phyloP scores from a whole-genome alignment of 2,329 filamentous ascomycete species.

The Pleurostoma richardsiae region DNA sequence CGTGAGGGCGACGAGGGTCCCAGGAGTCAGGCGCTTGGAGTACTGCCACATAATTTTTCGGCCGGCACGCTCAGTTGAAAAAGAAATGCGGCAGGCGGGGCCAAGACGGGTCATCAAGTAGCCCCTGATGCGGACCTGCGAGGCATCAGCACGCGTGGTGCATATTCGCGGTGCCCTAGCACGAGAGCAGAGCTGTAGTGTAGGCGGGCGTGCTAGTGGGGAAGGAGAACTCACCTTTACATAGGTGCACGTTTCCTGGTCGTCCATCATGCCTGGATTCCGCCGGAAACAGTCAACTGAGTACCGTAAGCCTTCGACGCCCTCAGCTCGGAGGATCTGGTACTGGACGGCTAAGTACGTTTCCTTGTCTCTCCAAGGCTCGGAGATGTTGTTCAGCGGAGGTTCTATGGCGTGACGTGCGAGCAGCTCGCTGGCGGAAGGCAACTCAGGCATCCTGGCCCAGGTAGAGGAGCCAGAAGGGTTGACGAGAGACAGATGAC shows the following conservation, averaged over 20 bases:
- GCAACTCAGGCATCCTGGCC: too few species aligned
- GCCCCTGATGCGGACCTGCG: constrained; percentile 61
- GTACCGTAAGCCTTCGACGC: constrained; percentile 61
- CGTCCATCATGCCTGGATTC: constrained; percentile 53
- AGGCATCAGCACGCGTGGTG: neutral
- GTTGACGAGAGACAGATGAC: too few species aligned
- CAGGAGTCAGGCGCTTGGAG: constrained; percentile 45
- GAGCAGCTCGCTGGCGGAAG: too few species aligned
- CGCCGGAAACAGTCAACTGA: constrained; percentile 54
- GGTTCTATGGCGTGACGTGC: too few species aligned
- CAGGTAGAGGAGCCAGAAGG: too few species aligned
- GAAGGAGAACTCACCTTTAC: constrained; percentile 49
- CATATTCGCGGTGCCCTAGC: too few species aligned
- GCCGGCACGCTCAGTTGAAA: constrained; percentile 61
- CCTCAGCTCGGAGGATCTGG: constrained; percentile 69
- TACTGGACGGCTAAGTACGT: constrained; percentile 72
- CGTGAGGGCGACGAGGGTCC: constrained; percentile 48
- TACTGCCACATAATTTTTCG: constrained; percentile 63
- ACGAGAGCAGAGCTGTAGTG: neutral
- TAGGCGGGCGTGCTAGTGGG: neutral
- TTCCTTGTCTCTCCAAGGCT: constrained; percentile 54
- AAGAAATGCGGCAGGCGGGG: constrained; percentile 62
- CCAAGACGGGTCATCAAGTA: constrained; percentile 60
- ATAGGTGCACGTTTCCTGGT: constrained; percentile 57
- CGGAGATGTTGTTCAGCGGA: constrained; percentile 43